Percentiles rank a stretch among this genome's conserved stretches.
Conservation (phyloP, 257 asterid species). For the Verbascum thapsus region DNA sequence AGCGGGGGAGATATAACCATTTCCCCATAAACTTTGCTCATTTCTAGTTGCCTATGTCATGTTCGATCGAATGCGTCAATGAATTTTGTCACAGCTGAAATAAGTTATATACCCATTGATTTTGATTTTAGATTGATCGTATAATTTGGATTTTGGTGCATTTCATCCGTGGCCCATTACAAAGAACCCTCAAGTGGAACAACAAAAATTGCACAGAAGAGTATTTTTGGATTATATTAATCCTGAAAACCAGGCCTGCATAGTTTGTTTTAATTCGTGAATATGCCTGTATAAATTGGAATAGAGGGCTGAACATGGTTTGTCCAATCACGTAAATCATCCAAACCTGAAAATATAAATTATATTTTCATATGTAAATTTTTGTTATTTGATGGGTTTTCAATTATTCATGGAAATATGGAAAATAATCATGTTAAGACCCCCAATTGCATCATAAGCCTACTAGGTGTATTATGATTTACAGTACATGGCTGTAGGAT, state of each 20-base stretch:
- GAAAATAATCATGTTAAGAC: conserved; percentile 59
- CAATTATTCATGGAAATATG: conserved; percentile 35
- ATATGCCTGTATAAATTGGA: conserved; percentile 72
- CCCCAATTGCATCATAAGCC: conserved; percentile 95
- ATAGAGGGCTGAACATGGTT: conserved; percentile 83
- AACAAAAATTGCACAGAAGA: conserved; percentile 88
- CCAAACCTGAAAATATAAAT: conserved; percentile 64
- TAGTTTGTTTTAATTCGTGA: conserved; percentile 56
- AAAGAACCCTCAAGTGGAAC: conserved; percentile 93
- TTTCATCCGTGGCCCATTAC: too few species aligned
- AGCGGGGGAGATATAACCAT: too few species aligned
- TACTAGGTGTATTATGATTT: not conserved
- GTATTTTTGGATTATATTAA: conserved; percentile 79
- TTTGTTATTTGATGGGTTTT: conserved; percentile 25
- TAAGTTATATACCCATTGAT: too few species aligned
- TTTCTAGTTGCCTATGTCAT: too few species aligned
- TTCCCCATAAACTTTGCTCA: too few species aligned
- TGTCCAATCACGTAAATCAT: conserved; percentile 99
- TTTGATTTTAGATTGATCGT: too few species aligned
- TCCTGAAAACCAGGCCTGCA: conserved; percentile 86
- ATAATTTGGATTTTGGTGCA: too few species aligned
- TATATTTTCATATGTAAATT: conserved; percentile 5
- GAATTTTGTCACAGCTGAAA: too few species aligned
- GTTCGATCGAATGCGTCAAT: too few species aligned
- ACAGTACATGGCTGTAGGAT: too few species aligned